A percentile compares a stretch with the other conserved stretches of the same genome.
These are phyloP conservation scores for Colletotrichum horii DNA, from an alignment of 2,329 filamentous ascomycete genomes.

Conservation along the genomic window DNA sequence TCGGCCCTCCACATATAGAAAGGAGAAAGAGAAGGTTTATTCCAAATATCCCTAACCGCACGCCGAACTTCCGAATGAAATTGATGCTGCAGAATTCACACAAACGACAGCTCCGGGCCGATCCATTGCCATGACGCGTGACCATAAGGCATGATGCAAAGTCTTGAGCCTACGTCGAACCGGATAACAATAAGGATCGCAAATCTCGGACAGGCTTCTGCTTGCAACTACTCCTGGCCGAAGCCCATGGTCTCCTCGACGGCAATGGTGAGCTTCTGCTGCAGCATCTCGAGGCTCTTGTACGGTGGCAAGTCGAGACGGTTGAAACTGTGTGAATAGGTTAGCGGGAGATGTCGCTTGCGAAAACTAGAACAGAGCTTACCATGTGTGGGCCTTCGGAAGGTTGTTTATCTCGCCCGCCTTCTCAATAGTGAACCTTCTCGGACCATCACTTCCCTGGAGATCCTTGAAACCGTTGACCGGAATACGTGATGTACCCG, in stretches of 20 bases:
- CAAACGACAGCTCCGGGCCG: constrained; percentile 1
- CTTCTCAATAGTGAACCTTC: constrained; percentile 98
- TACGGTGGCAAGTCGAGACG: constrained; percentile 94
- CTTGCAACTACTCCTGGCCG: constrained; percentile 79
- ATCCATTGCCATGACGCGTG: neutral
- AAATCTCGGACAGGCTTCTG: neutral
- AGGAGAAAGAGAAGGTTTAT: constrained; percentile 20
- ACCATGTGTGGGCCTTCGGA: constrained; percentile 98
- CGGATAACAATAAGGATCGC: neutral
- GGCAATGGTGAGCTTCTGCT: constrained; percentile 91
- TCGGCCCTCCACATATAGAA: constrained; percentile 1
- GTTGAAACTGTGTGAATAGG: constrained; percentile 78
- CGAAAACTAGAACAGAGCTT: constrained; percentile 42
- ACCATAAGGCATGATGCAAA: neutral
- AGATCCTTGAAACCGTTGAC: constrained; percentile 99
- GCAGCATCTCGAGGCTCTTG: constrained; percentile 83
- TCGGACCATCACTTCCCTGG: constrained; percentile 93
- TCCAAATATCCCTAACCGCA: constrained; percentile 19
- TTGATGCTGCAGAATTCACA: constrained; percentile 17
- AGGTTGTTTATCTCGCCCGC: constrained; percentile 88
- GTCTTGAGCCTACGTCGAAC: neutral
- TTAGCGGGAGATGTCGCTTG: constrained; percentile 22
- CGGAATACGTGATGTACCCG: constrained; percentile 95
- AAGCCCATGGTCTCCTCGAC: constrained; percentile 99
- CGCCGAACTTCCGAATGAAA: constrained; percentile 22